Base-by-base conservation (phyloP, 805 yeast genomes). In the Hanseniaspora occidentalis region DNA sequence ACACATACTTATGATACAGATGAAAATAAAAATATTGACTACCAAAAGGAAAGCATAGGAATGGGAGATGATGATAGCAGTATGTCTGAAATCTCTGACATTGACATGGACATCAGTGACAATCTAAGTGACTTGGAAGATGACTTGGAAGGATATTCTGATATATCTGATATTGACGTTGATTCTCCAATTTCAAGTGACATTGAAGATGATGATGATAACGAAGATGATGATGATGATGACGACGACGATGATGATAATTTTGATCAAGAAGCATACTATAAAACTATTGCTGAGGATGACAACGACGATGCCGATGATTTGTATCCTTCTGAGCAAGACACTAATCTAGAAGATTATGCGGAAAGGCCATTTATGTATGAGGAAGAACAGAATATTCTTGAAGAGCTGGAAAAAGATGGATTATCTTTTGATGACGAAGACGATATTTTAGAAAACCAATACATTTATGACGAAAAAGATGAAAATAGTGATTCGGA, bases 221-320 rank as follows among this genome's bases (percentile, higher is more conserved):
- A 29, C 5, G 45, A 41, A 5, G 49, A 45, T 11, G 47, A 43
- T 16, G 54, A 47, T 3, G 48, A 20, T 1, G 61, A 49, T 5
- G 54, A 56, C 6, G 64, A 56, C 9, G 62, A 52, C n/a, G 61
- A 61, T 2, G 64, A 55, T 8, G 51, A 58, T 43, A 51, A 59
- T 44, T 51, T 56, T 37, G 60, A 54, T 41, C 60, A 50, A 27
- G 60, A 54, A 33, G 54, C 54, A 22, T 55, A 53, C 43, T 54
- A 53, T 36, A 54, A 50, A 38, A 54, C 50, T 6, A 49, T 53
- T 14, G 57, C 50, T 26, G 50, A 46, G 17, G 55, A 57, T 31
- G 56, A 49, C n/a, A 48, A 59, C 9, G 52, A 61, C 27, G 45
- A 50, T 13, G 56, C 62, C 5, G 52, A 55, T 11, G 65, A 57